Evolutionary conservation across 1,139 yeast species (phyloP), one percentile per base, ranked within the genome.

Genomic region (Arxiozyma telluris): DNA sequence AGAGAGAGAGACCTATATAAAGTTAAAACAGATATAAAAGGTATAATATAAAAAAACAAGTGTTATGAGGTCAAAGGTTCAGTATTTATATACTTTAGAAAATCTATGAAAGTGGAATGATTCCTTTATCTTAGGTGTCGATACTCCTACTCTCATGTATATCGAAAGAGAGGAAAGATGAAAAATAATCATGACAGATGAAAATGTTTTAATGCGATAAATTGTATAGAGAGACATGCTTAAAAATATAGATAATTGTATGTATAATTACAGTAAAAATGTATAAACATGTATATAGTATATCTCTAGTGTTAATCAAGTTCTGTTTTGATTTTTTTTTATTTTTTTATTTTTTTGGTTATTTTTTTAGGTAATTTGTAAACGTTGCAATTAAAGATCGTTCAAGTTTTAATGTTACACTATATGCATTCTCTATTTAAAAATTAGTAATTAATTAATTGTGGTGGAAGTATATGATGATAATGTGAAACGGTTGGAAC

Each of bases 401-500:
- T 34, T 34, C n/a, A 34, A 34, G 12, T 34, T 34, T n/a, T 45
- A 46, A 46, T 46, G 49, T 46, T 46, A 46, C 49, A 46, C 23
- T 46, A 38, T 12, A 38, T 46, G 42, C 48, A 30, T 43, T 46
- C 49, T 34, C 49, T 46, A 46, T 46, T 34, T 46, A 46, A 34
- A 34, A 15, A 34, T 34, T 34, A 34, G n/a, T 15, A 34, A 46
- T 46, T 46, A 46, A 46, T 46, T 38, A 34, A 34, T 46, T 38
- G 38, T 22, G 22, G 22, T 7, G 9, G 39, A 20, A 27, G n/a
- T 34, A 22, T 17, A n/a, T 41, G 27, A 46, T 44, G 21, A 34
- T 68, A 65, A 20, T 42, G 3, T 17, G 6, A 34, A 34, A 15
- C n/a, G 4, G 12, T 27, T 27, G 8, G 30, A 27, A 27, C 30